Conservation (phyloP, 192 early-diverging fungal genomes). For the Spinellus fusiger region DNA sequence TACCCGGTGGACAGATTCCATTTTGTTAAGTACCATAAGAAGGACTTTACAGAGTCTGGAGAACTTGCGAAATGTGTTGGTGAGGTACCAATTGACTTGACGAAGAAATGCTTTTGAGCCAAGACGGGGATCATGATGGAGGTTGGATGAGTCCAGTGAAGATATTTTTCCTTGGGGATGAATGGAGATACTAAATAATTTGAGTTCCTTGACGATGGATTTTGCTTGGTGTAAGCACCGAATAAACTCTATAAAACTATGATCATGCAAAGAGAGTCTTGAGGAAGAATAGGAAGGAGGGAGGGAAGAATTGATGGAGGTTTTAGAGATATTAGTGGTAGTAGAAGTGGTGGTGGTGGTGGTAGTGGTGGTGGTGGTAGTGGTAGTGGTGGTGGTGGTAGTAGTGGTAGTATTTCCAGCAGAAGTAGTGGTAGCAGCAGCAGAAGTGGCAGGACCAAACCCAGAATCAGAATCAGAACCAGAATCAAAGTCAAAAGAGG, state of each 20-base stretch:
- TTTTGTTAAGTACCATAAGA: slow-evolving; percentile 14
- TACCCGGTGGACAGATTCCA: slow-evolving; percentile 1
- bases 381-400: too few relatives aligned
- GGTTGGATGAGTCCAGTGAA: not conserved
- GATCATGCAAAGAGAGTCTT: slow-evolving; percentile 1
- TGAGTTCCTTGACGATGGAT: slow-evolving; percentile 16
- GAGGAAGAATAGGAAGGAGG: not conserved
- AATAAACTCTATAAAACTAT: slow-evolving; percentile 17
- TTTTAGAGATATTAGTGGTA: too few relatives aligned
- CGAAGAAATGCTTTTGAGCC: slow-evolving; percentile 3
- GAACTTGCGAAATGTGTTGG: slow-evolving; percentile 20
- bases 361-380: too few relatives aligned
- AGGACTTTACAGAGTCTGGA: slow-evolving; percentile 19
- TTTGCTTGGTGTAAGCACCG: slow-evolving; percentile 26
- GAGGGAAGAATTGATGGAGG: not conserved
- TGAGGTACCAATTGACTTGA: slow-evolving; percentile 15
- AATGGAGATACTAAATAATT: slow-evolving; percentile 15
- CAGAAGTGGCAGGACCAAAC: too few relatives aligned
- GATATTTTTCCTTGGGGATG: slow-evolving; percentile 6
- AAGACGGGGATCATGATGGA: not conserved
- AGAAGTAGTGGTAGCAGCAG: too few relatives aligned
- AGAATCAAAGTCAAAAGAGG: too few relatives aligned
- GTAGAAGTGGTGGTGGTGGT: too few relatives aligned
- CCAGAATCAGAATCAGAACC: too few relatives aligned
- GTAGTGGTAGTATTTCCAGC: too few relatives aligned